Evolutionary conservation across 306 rosid genomes (phyloP).

Genomic region (Abrus precatorius): DNA sequence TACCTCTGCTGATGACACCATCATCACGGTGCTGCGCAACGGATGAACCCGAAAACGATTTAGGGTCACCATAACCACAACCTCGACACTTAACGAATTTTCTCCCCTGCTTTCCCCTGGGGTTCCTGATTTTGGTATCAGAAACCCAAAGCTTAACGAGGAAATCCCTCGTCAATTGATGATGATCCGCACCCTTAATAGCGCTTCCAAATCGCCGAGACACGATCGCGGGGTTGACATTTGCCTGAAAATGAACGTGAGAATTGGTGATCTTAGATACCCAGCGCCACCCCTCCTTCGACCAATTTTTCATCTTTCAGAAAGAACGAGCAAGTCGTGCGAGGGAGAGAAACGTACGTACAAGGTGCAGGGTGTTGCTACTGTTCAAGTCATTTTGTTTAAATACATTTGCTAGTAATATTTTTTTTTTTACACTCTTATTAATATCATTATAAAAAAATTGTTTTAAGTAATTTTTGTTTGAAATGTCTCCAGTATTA

Average conservation of each 20-base stretch:
- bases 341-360: too few relatives aligned
- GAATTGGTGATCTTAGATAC: conserved; percentile 30
- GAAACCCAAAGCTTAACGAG: conserved; percentile 72
- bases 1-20: neutral
- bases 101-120: conserved; percentile 43
- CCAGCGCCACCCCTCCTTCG: conserved; percentile 43
- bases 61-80: conserved; percentile 42
- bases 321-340: too few relatives aligned
- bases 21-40: conserved; percentile 30
- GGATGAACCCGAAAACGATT: conserved; percentile 53
- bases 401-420: too few relatives aligned
- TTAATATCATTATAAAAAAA: too few relatives aligned
- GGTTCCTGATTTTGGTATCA: conserved; percentile 55
- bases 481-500: too few relatives aligned
- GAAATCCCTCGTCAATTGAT: conserved; percentile 64
- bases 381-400: too few relatives aligned
- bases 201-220: conserved; percentile 60
- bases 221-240: neutral
- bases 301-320: conserved; percentile 44
- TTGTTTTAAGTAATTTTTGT: too few relatives aligned
- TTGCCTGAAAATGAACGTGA: conserved; percentile 35
- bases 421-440: too few relatives aligned
- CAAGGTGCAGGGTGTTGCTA: too few relatives aligned
- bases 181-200: conserved; percentile 31
- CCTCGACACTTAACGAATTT: conserved; percentile 32